Evolutionary conservation across 768 basidiomycete species (phyloP), one percentile per base, ranked within the genome.

Genomic region (Lenzites betulinus): DNA sequence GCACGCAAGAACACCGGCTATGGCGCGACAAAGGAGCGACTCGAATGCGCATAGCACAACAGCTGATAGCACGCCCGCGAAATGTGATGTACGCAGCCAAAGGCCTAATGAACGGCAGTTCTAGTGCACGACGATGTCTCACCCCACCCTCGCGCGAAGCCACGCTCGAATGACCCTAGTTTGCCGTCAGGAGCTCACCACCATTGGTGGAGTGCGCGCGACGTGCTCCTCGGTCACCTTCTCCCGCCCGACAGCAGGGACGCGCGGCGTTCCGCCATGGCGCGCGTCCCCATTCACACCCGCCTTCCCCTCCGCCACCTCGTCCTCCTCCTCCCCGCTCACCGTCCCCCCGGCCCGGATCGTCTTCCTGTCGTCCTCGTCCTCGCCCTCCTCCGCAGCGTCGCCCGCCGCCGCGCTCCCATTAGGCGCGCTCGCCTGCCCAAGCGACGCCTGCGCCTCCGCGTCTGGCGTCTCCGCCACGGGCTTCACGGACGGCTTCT

Each of bases 311-410:
- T 72, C 71, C 55, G 63, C 65, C 26, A 50, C 57, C 49, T 66
- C 70, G 20, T 62, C 67, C 2, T 51, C 64, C 33, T 63, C 66
- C 23, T 58, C 65, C 35, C 60, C 64, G n/a, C 57, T 64, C 13
- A 58, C 55, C 26, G 56, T 54, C 18, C 58, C 62, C 2, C 53
- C 51, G 15, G 58, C 55, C 7, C 70, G 69, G 52, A 71, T 71
- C 23, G 70, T 71, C 62, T 67, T 63, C 55, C 70, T 59, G 42
- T 71, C 70, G 35, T 65, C 61, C 41, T 71, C 70, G 58, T 71
- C 70, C 20, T 69, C 68, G 16, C n/a, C 61, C 12, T 33, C 47
- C 47, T 20, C 26, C 25, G 13, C 20, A 16, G 41, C 65, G 8
- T 26, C 57, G 5, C 44, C 59, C 7, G n/a, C 59, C 5, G 15